Percentiles rank a stretch among this genome's conserved stretches.
Conservation (phyloP, 306 rosid species). For the Cyamopsis tetragonoloba region DNA sequence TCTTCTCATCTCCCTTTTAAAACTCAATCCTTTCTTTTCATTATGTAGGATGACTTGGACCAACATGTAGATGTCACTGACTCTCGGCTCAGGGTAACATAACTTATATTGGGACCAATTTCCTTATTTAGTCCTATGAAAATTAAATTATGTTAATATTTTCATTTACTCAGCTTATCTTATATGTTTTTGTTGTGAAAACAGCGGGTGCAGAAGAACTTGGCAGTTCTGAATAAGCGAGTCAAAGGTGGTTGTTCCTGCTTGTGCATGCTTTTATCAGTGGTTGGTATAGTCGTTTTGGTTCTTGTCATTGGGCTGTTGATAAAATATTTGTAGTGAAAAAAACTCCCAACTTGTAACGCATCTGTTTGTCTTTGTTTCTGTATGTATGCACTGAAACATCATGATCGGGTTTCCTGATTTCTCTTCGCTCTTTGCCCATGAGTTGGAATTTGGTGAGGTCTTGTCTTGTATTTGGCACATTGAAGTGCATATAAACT, state of each 20-base stretch:
- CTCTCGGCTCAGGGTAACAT: slow-evolving; percentile 71
- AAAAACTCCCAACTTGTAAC: not conserved
- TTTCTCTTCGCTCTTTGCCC: slow-evolving; percentile 2
- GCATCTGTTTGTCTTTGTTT: not conserved
- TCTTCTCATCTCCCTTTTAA: not conserved
- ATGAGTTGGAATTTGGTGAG: not conserved
- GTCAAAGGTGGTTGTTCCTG: slow-evolving; percentile 85
- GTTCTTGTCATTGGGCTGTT: slow-evolving; percentile 51
- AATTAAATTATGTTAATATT: not conserved
- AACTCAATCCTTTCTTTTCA: slow-evolving; percentile 11
- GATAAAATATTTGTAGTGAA: slow-evolving; percentile 56
- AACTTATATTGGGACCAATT: not conserved
- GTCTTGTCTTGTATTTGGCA: slow-evolving; percentile 17
- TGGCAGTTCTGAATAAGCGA: slow-evolving; percentile 73
- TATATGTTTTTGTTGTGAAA: slow-evolving; percentile 26
- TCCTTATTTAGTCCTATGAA: not conserved
- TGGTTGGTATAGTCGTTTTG: slow-evolving; percentile 63
- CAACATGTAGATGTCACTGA: slow-evolving; percentile 77
- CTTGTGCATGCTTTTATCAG: slow-evolving; percentile 69
- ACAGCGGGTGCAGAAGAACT: slow-evolving; percentile 90
- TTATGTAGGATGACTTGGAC: slow-evolving; percentile 85
- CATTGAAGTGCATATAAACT: slow-evolving; percentile 11
- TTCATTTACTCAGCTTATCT: slow-evolving; percentile 5
- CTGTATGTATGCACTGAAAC: slow-evolving; percentile 23
- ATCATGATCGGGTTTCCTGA: slow-evolving; percentile 5